Evolutionary conservation across 176 grass and related monocot genomes (phyloP), one percentile per base, ranked within the genome.

Genomic region (Zizania latifolia): DNA sequence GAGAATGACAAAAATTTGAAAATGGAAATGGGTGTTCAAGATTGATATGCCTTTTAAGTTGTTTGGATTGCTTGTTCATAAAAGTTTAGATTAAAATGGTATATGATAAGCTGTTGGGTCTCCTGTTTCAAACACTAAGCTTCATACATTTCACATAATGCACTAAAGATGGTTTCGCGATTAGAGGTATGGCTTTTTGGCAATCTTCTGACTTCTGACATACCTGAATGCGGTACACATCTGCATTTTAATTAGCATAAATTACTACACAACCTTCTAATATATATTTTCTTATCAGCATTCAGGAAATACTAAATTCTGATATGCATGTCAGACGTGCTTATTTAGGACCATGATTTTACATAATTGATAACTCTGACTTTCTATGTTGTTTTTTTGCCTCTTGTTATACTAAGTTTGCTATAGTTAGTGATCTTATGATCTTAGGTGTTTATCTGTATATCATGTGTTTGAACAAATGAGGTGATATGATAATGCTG

Each of bases 51-150:
- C 39, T 60, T 0, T 72, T 84, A 28, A 65, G 13, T n/a, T 58
- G 57, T 61, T 78, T 78, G 9, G 19, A 22, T 13, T 64, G 6
- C 46, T 62, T 28, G 10, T 26, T 39, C 34, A 43, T 14, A 43
- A 39, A 51, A 13, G 80, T 22, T 34, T 80, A 50, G 61, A 11
- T 70, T 86, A 28, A 59, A 81, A 30, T 37, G 17, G 36, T 17
- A 10, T 29, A 17, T 35, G 1, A 6, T 9, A 70, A 41, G 33
- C 12, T 6, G 24, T 10, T 29, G 1, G 26, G 12, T 76, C 34
- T 70, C 40, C 22, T 71, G 29, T 3, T 23, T 78, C 24, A 39
- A 29, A 65, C 23, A 48, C 3, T 12, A 67, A 33, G 4, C n/a
- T 57, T 77, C 33, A 6, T 55, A 56, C 34, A 75, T 68, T 35